phyloP scores from a whole-genome alignment of 192 early-diverging fungal species.

The Podila horticola region DNA sequence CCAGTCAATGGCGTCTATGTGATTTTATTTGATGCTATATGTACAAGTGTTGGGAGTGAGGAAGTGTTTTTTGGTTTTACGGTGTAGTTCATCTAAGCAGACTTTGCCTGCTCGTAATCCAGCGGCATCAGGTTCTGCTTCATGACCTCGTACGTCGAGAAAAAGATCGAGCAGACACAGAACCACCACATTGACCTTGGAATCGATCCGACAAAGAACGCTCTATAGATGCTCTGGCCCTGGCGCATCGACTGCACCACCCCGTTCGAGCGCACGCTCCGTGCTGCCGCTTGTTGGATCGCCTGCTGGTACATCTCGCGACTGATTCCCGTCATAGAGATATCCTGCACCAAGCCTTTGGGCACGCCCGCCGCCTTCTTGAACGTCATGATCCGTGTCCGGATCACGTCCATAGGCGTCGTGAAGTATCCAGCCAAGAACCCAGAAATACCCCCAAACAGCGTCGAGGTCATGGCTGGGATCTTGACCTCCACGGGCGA shows the following conservation, averaged over 20 bases:
- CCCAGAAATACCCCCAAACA: slow-evolving; percentile 80
- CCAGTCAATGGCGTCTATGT: too few species aligned
- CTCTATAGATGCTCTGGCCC: slow-evolving; percentile 46
- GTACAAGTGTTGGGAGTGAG: slow-evolving; percentile 3
- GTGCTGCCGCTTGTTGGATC: slow-evolving; percentile 4
- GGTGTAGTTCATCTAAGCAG: neutral
- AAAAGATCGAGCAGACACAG: slow-evolving; percentile 81
- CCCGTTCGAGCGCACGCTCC: slow-evolving; percentile 24
- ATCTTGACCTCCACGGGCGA: slow-evolving; percentile 67
- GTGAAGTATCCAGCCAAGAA: slow-evolving; percentile 80
- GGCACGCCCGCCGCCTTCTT: slow-evolving; percentile 38
- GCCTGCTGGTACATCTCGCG: slow-evolving; percentile 43
- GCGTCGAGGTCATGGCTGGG: slow-evolving; percentile 69
- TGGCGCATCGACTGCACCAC: slow-evolving; percentile 11
- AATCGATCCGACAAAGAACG: slow-evolving; percentile 72
- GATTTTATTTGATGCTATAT: neutral
- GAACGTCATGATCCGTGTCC: slow-evolving; percentile 74
- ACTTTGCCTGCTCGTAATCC: slow-evolving; percentile 26
- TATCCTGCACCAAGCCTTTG: slow-evolving; percentile 28
- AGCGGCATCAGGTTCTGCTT: slow-evolving; percentile 54
- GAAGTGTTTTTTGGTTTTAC: neutral
- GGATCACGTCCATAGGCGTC: slow-evolving; percentile 79
- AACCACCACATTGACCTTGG: slow-evolving; percentile 80
- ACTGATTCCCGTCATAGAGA: slow-evolving; percentile 47
- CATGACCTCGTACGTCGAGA: slow-evolving; percentile 74